A percentile compares a stretch with the other conserved stretches of the same genome.
phyloP scores from a whole-genome alignment of 108 stramenopile genomes.

The Pseudonitzschia multistriata region DNA sequence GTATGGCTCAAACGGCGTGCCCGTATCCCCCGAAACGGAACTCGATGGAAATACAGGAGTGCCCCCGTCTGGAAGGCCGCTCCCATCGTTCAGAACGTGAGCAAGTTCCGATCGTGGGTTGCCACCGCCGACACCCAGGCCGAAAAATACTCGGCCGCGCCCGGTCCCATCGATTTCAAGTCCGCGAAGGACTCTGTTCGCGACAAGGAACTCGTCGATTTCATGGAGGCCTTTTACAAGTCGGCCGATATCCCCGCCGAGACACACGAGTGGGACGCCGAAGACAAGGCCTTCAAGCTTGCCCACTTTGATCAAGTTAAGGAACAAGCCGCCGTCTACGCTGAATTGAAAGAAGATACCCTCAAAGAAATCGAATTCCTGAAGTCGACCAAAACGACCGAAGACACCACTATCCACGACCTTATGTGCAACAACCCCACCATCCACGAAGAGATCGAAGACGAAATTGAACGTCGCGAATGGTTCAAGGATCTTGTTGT shows the following conservation, averaged over 20 bases:
- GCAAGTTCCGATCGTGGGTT: slow-evolving; percentile 78
- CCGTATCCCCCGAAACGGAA: background rate
- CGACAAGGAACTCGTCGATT: slow-evolving; percentile 72
- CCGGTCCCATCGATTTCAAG: slow-evolving; percentile 76
- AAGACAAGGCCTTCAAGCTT: slow-evolving; percentile 67
- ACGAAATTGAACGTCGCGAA: slow-evolving; percentile 83
- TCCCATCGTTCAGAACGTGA: slow-evolving; percentile 68
- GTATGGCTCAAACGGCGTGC: no score
- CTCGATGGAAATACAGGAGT: slow-evolving; percentile 62
- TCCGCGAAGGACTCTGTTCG: slow-evolving; percentile 68
- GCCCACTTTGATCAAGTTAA: slow-evolving; percentile 77
- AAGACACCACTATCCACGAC: slow-evolving; percentile 65
- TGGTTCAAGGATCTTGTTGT: slow-evolving; percentile 86
- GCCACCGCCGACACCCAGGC: slow-evolving; percentile 77
- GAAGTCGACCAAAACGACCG: slow-evolving; percentile 69
- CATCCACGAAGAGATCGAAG: slow-evolving; percentile 82
- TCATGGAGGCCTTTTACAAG: slow-evolving; percentile 69
- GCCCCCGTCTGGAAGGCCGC: slow-evolving; percentile 76
- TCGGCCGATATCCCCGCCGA: slow-evolving; percentile 56
- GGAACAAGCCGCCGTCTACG: slow-evolving; percentile 44
- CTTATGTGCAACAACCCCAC: slow-evolving; percentile 85
- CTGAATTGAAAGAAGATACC: slow-evolving; percentile 45
- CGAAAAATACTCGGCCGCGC: slow-evolving; percentile 79
- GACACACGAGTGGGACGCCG: slow-evolving; percentile 67
- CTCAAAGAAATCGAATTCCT: slow-evolving; percentile 52